Percentiles rank a stretch among this genome's conserved stretches.
phyloP scores from a whole-genome alignment of 768 basidiomycete genomes.

The Calocybe indica region DNA sequence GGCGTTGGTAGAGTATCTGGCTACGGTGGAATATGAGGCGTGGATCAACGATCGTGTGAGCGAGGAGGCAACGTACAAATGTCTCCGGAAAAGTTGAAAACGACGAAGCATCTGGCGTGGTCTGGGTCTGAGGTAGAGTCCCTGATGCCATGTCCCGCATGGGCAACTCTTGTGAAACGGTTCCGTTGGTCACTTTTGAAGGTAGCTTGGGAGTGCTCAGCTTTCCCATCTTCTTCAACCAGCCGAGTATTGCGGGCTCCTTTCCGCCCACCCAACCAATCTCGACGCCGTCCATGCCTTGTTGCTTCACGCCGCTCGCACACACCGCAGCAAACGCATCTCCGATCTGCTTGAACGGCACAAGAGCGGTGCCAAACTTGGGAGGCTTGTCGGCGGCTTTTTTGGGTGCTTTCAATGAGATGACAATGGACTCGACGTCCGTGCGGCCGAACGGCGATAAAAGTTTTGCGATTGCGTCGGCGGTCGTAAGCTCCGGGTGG shows the following conservation, averaged over 20 bases:
- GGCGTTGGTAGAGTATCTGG: slow-evolving; percentile 22
- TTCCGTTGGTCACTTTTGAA: too few species aligned
- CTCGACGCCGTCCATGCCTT: slow-evolving; percentile 56
- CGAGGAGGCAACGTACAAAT: slow-evolving; percentile 33
- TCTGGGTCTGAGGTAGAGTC: slow-evolving; percentile 22
- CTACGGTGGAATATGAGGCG: slow-evolving; percentile 11
- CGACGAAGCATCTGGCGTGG: slow-evolving; percentile 18
- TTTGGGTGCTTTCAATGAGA: slow-evolving; percentile 60
- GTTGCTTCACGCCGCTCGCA: slow-evolving; percentile 44
- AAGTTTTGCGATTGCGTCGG: slow-evolving; percentile 41
- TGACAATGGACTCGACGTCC: slow-evolving; percentile 60
- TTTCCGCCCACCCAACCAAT: slow-evolving; percentile 68
- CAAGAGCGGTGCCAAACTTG: slow-evolving; percentile 64
- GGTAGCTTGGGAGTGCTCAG: slow-evolving; percentile 26
- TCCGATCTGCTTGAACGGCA: slow-evolving; percentile 71
- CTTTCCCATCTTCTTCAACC: slow-evolving; percentile 70
- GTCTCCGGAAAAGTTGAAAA: slow-evolving; percentile 64
- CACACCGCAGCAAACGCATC: slow-evolving; percentile 75
- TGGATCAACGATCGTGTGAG: not conserved
- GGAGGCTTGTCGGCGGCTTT: slow-evolving; percentile 50
- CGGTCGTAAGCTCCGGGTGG: slow-evolving; percentile 50
- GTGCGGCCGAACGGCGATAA: slow-evolving; percentile 56
- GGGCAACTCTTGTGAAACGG: too few species aligned
- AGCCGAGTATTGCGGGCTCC: slow-evolving; percentile 67
- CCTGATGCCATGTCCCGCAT: too few species aligned